These are phyloP conservation scores for Aurantiochytrium sp. DNA, from an alignment of 108 stramenopile species.

Conservation along the genomic window DNA sequence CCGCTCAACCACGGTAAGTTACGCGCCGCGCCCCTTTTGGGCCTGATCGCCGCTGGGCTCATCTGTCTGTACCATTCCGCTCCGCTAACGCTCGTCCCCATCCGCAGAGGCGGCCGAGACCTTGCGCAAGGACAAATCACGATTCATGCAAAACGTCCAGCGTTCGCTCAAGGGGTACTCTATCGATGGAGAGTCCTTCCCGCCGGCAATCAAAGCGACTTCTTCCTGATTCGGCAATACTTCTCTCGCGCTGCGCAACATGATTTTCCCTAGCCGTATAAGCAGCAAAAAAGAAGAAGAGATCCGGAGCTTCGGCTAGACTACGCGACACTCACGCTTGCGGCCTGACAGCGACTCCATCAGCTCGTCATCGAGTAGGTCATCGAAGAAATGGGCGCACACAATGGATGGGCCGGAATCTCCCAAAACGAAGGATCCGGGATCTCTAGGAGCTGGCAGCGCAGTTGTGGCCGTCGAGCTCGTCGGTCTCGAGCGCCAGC, in stretches of 20 bases:
- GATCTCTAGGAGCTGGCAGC: too few relatives aligned
- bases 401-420: too few relatives aligned
- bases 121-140: slow-evolving; percentile 79
- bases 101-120: slow-evolving; percentile 90
- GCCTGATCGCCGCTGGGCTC: background rate
- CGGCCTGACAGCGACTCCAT: too few relatives aligned
- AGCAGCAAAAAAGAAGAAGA: too few relatives aligned
- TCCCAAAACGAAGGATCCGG: too few relatives aligned
- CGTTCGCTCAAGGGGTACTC: slow-evolving; percentile 61
- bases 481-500: background rate
- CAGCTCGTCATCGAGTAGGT: too few relatives aligned
- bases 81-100: background rate
- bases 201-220: background rate
- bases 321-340: too few relatives aligned
- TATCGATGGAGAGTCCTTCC: slow-evolving; percentile 2
- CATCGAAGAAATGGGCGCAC: too few relatives aligned
- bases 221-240: too few relatives aligned
- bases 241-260: too few relatives aligned
- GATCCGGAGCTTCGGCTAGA: too few relatives aligned
- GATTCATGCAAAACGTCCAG: slow-evolving; percentile 77
- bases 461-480: background rate
- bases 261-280: too few relatives aligned
- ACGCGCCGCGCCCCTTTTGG: background rate
- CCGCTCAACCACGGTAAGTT: slow-evolving; percentile 79
- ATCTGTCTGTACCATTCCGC: background rate